These are phyloP conservation scores for Sphagnum magellanicum DNA, from an alignment of 228 moss, liverwort and hornwort species.

Conservation along the genomic window DNA sequence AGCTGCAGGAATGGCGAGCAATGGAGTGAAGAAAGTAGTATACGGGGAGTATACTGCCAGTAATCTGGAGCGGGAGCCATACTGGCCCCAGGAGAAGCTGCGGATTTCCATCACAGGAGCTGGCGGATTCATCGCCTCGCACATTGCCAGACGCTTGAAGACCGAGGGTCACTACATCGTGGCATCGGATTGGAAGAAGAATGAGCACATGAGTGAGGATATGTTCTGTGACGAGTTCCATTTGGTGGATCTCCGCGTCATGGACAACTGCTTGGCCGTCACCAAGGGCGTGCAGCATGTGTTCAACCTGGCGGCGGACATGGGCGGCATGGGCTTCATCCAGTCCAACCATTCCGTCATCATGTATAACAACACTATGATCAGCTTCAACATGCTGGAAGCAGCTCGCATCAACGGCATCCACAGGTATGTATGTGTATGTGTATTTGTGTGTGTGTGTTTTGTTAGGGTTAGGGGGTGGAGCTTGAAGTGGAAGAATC, in stretches of 20 bases:
- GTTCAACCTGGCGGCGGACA: constrained; percentile 87
- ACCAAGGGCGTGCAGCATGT: constrained; percentile 75
- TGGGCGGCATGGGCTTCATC: constrained; percentile 97
- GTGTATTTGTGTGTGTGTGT: too few relatives aligned
- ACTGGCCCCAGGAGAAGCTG: constrained; percentile 77
- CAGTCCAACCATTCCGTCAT: constrained; percentile 84
- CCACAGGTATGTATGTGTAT: constrained; percentile 28
- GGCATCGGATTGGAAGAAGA: constrained; percentile 94
- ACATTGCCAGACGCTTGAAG: constrained; percentile 76
- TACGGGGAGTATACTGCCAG: constrained; percentile 72
- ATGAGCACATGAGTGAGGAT: constrained; percentile 97
- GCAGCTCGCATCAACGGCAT: constrained; percentile 88
- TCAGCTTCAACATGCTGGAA: constrained; percentile 90
- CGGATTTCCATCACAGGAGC: constrained; percentile 83
- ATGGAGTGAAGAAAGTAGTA: constrained; percentile 9
- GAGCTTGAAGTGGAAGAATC: too few relatives aligned
- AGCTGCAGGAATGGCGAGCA: constrained; percentile 8
- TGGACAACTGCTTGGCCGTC: constrained; percentile 75
- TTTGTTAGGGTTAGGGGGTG: too few relatives aligned
- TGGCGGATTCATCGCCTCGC: constrained; percentile 92
- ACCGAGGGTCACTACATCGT: constrained; percentile 92
- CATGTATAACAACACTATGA: constrained; percentile 96
- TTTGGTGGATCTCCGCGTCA: constrained; percentile 79
- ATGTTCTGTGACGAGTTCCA: constrained; percentile 98
- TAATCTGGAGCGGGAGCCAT: constrained; percentile 76